Evolutionary conservation across 2,329 filamentous ascomycete species (phyloP), one percentile per base, ranked within the genome.

Genomic region (Penicillium sumatraense): DNA sequence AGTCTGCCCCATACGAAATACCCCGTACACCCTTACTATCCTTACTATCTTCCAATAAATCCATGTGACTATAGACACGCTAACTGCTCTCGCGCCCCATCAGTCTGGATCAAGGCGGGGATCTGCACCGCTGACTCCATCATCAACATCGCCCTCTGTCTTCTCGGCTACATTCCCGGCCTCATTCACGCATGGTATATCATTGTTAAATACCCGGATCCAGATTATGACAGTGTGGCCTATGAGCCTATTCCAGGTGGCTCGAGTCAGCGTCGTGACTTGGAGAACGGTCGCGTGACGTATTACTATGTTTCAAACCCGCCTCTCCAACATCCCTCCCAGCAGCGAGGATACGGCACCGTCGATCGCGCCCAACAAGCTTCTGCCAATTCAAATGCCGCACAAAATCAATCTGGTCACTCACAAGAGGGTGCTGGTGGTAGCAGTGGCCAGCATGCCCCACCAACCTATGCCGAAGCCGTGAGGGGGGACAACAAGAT

Each of bases 181-280:
- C 88, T 98, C 47, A 80, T 99, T 2, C 95, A 99, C 79, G 86
- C 93, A 60, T 98, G 95, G 93, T 99, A 98, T 83, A 96, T 98
- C 76, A 97, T 99, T 76, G 85, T 90, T 68, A 89, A 90, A 71
- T 90, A 89, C 74, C 95, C 95, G 55, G 93, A 97, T 58, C 75
- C 78, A 64, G 81, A 87, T 55, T 84, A 83, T 73, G 85, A 89
- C 60, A 72, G 79, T 51, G 66, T 64, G 27, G 74, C 81, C 53
- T 92, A 95, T 76, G 85, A 90, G 64, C 77, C 80, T 48, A 73
- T 89, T 36, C 76, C 83, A 33, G 84, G 86, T 50, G 83, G 77
- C 52, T 81, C 83, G 59, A 77, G 79, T 64, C 65, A 62, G 29
- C 61, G 68, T 36, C 61, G 64, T 5, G 73, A 75, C 48, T 62